Conservation (phyloP, 108 stramenopile genomes). For the Aurantiochytrium sp. region DNA sequence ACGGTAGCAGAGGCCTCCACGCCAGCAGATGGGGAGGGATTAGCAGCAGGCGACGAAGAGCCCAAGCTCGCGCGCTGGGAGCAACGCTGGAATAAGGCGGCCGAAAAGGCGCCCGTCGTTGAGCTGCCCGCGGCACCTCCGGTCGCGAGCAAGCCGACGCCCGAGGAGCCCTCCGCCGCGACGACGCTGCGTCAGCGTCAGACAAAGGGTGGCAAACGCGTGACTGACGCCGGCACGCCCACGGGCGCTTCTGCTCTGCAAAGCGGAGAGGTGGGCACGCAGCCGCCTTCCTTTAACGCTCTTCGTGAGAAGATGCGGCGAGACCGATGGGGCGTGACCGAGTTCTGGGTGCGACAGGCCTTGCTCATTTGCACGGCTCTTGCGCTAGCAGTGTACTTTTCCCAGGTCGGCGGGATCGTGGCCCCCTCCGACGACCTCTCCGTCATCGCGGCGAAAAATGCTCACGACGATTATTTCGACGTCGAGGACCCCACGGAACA, state of each 20-base stretch:
- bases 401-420: not conserved
- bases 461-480: too few relatives aligned
- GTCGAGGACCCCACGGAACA: too few relatives aligned
- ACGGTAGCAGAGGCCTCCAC: not conserved
- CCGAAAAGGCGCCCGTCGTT: not conserved
- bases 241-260: too few relatives aligned
- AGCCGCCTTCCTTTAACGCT: not conserved
- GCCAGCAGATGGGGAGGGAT: not conserved
- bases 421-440: not conserved
- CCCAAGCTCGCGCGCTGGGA: slow-evolving; percentile 12
- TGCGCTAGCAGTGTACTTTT: not conserved
- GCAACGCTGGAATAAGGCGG: not conserved
- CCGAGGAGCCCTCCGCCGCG: too few relatives aligned
- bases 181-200: too few relatives aligned
- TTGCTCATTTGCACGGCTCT: not conserved
- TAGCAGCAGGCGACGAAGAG: not conserved
- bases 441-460: too few relatives aligned
- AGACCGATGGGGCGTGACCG: not conserved
- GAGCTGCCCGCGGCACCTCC: not conserved
- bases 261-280: not conserved
- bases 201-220: too few relatives aligned
- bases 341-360: slow-evolving; percentile 11
- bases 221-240: too few relatives aligned
- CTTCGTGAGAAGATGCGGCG: not conserved
- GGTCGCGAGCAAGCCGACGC: not conserved